These are phyloP conservation scores for Cetraspora pellucida DNA, from an alignment of 192 early-diverging fungal genomes.

Conservation along the genomic window DNA sequence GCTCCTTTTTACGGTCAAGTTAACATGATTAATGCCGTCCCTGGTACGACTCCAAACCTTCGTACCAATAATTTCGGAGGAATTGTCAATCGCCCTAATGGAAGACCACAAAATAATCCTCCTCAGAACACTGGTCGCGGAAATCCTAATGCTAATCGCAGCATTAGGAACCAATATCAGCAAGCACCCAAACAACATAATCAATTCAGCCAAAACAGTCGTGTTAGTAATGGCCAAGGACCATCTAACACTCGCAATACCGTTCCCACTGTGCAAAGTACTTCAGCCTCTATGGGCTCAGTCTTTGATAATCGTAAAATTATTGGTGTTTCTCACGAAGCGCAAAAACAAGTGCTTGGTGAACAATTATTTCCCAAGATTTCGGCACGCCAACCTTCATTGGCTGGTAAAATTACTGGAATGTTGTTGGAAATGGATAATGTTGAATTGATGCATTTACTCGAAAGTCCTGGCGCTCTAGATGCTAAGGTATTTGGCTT, in stretches of 20 bases:
- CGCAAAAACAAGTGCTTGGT: conserved; percentile 96
- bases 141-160: conserved; percentile 13
- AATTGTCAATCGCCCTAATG: conserved; percentile 18
- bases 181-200: conserved; percentile 45
- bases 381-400: conserved; percentile 63
- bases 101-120: conserved; percentile 4
- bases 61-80: not conserved
- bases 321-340: conserved; percentile 54
- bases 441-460: conserved; percentile 84
- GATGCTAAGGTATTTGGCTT: conserved; percentile 63
- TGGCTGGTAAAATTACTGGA: conserved; percentile 97
- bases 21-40: not conserved
- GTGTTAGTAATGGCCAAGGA: conserved; percentile 57
- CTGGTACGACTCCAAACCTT: not conserved
- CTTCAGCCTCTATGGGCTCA: conserved; percentile 35
- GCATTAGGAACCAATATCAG: conserved; percentile 45
- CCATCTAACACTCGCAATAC: conserved; percentile 48
- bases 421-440: conserved; percentile 99
- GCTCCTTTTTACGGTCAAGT: not conserved
- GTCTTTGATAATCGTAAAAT: conserved; percentile 20
- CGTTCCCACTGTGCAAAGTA: conserved; percentile 35
- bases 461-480: conserved; percentile 83
- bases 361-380: conserved; percentile 94
- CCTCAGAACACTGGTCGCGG: conserved; percentile 16
- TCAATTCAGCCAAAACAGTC: conserved; percentile 51